phyloP scores from a whole-genome alignment of 2,329 filamentous ascomycete genomes.

The Colletotrichum australisinense region DNA sequence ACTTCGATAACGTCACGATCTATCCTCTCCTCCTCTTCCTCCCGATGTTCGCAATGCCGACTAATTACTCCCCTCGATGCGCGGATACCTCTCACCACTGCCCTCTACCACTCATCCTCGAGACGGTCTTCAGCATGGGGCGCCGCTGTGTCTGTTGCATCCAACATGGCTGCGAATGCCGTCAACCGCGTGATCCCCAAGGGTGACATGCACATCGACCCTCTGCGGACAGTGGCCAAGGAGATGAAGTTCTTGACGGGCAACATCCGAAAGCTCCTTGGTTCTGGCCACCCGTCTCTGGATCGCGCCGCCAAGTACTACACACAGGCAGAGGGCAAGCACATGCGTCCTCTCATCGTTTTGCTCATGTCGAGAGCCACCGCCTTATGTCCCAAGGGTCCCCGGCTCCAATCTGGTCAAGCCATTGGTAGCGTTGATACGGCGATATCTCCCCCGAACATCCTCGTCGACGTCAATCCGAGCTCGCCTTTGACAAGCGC shows the following conservation, averaged over 20 bases:
- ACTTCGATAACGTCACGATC: slow-evolving; percentile 40
- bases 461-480: slow-evolving; percentile 87
- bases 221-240: slow-evolving; percentile 89
- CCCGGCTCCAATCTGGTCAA: slow-evolving; percentile 51
- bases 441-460: slow-evolving; percentile 64
- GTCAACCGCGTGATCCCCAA: slow-evolving; percentile 69
- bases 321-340: slow-evolving; percentile 95
- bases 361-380: slow-evolving; percentile 97
- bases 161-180: slow-evolving; percentile 78
- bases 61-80: slow-evolving; percentile 45
- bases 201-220: slow-evolving; percentile 82
- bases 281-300: slow-evolving; percentile 92
- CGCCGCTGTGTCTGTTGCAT: slow-evolving; percentile 76
- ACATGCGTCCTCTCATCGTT: slow-evolving; percentile 93
- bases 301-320: slow-evolving; percentile 99
- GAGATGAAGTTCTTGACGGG: slow-evolving; percentile 97
- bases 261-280: slow-evolving; percentile 92
- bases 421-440: slow-evolving; percentile 61
- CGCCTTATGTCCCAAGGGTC: slow-evolving; percentile 75
- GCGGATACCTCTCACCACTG: slow-evolving; percentile 47
- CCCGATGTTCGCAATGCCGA: slow-evolving; percentile 49
- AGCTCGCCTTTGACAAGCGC: slow-evolving; percentile 61
- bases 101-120: slow-evolving; percentile 57
- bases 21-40: slow-evolving; percentile 34
- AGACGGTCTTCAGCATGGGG: slow-evolving; percentile 75